phyloP scores from a whole-genome alignment of 345 rosid genomes.

The Balakata baccata region DNA sequence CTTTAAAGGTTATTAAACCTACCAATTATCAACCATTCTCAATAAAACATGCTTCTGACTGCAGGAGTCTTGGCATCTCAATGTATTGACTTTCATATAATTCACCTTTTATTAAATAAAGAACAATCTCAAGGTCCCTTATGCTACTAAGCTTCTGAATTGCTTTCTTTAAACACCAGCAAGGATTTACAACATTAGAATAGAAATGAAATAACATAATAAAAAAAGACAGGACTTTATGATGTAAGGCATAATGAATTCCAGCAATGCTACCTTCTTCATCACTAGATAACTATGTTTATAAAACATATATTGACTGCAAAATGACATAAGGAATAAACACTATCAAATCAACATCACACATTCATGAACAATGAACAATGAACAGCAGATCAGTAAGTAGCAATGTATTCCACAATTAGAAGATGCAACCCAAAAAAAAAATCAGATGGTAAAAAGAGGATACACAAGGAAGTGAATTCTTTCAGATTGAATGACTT shows the following conservation, averaged over 20 bases:
- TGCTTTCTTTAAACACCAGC: neutral
- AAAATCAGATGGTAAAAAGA: constrained; percentile 6
- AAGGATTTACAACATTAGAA: neutral
- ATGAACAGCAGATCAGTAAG: neutral
- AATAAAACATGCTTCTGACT: neutral
- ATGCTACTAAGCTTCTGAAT: neutral
- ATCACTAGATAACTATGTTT: neutral
- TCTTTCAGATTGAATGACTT: constrained; percentile 87
- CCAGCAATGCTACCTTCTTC: neutral
- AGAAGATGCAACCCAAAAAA: constrained; percentile 5
- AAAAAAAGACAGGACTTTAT: neutral
- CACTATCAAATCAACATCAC: neutral
- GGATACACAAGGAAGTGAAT: constrained; percentile 90
- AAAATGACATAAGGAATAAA: neutral
- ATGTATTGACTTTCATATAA: neutral
- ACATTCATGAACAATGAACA: neutral
- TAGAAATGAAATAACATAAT: neutral
- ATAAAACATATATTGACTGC: neutral
- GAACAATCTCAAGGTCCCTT: neutral
- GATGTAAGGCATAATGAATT: neutral
- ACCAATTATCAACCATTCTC: neutral
- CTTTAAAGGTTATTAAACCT: neutral
- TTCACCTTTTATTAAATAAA: neutral
- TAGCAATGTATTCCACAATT: constrained; percentile 1
- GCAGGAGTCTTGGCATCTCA: neutral